phyloP scores from a whole-genome alignment of 2,329 filamentous ascomycete genomes.

The Orbilia oligospora region DNA sequence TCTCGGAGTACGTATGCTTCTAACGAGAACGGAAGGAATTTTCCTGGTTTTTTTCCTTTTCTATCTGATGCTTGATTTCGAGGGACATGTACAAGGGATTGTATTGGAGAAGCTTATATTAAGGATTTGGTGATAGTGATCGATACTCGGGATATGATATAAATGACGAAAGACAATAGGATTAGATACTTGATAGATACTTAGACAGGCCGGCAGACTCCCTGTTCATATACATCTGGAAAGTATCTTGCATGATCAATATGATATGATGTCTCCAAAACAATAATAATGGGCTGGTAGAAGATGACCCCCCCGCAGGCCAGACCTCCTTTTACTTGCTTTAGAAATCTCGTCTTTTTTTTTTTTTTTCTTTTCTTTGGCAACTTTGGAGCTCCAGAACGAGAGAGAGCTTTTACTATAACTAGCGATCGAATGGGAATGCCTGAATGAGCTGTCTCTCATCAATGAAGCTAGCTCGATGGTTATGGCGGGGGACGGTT shows the following conservation, averaged over 20 bases:
- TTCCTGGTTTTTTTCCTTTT: no score
- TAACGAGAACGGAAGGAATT: no score
- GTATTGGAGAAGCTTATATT: not conserved
- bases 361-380: not conserved
- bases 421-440: conserved; percentile 2
- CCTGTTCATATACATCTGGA: not conserved
- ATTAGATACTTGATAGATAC: no score
- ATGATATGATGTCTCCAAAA: not conserved
- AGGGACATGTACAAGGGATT: no score
- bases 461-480: not conserved
- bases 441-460: not conserved
- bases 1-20: not conserved
- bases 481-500: not conserved
- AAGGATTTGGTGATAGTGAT: not conserved
- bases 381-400: conserved; percentile 1
- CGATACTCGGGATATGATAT: not conserved
- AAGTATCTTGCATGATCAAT: not conserved
- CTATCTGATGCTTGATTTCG: no score
- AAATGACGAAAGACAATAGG: not conserved
- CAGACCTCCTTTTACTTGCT: not conserved
- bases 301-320: no score
- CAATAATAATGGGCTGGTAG: no score
- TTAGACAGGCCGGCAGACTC: no score
- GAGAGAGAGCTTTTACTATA: not conserved
- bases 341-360: not conserved